Conservation (phyloP, 345 rosid species). For the Toxicodendron radicans region DNA sequence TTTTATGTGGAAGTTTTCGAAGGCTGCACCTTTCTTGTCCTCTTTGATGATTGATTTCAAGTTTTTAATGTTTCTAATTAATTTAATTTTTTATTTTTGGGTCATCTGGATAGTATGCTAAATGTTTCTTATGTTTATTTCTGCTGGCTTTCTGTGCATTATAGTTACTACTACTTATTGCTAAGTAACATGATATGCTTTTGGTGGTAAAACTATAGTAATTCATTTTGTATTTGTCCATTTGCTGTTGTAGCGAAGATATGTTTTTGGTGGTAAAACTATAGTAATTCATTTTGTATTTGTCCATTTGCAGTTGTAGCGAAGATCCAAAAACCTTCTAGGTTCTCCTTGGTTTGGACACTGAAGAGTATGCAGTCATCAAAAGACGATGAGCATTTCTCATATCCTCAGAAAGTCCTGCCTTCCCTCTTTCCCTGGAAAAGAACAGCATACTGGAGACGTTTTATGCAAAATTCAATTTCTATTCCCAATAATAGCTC, state of each 20-base stretch:
- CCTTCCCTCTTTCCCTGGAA: conserved; percentile 91
- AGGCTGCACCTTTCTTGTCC: not conserved
- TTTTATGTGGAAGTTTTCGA: not conserved
- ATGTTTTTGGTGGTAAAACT: conserved; percentile 4
- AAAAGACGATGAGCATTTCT: conserved; percentile 33
- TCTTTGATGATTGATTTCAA: not conserved
- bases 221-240: no score
- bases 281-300: conserved; percentile 11
- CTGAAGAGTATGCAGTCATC: conserved; percentile 45
- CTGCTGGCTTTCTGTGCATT: not conserved
- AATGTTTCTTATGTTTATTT: conserved; percentile 1
- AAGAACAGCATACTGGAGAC: conserved; percentile 70
- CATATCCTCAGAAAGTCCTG: conserved; percentile 45
- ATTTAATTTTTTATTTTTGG: not conserved
- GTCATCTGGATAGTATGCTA: not conserved
- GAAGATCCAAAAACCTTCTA: conserved; percentile 52
- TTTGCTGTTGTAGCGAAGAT: no score
- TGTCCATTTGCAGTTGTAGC: conserved; percentile 44
- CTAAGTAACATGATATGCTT: conserved; percentile 13
- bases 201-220: no score
- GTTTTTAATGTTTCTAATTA: not conserved
- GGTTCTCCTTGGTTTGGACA: conserved; percentile 78
- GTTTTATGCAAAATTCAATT: conserved; percentile 41
- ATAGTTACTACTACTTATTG: not conserved
- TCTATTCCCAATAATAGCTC: conserved; percentile 42